Evolutionary conservation across 441 rosid genomes (phyloP).

Genomic region (Adansonia grandidieri): DNA sequence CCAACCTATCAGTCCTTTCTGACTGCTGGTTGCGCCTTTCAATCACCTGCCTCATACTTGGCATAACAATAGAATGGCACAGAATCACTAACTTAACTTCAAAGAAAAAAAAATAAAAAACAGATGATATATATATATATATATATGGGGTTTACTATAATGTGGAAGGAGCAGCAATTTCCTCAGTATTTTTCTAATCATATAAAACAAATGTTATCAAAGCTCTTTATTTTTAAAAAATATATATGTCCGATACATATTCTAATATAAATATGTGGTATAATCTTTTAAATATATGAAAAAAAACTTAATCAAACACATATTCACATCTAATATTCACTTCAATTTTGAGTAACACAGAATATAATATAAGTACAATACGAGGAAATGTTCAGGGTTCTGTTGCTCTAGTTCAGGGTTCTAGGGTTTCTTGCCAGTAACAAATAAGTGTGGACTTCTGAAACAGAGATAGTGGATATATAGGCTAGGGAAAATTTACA

Average conservation of each 20-base stretch:
- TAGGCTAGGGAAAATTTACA: neutral
- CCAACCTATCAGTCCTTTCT: slow-evolving; percentile 25
- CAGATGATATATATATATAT: neutral
- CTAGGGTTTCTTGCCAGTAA: neutral
- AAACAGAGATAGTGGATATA: neutral
- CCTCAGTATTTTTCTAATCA: neutral
- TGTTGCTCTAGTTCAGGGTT: slow-evolving; percentile 5
- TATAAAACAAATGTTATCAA: neutral
- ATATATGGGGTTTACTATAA: neutral
- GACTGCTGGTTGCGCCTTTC: slow-evolving; percentile 34
- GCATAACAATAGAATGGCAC: neutral
- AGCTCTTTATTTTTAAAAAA: no score
- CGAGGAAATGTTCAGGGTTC: no score
- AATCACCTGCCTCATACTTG: slow-evolving; percentile 42
- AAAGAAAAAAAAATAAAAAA: neutral
- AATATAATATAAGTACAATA: no score
- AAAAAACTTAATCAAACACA: no score
- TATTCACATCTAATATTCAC: no score
- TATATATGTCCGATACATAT: no score
- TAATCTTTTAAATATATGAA: no score
- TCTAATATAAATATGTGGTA: no score
- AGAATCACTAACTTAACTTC: neutral
- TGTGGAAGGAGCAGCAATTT: neutral
- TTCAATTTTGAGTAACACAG: no score
- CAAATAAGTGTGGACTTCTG: neutral